A percentile compares a stretch with the other conserved stretches of the same genome.
These are phyloP conservation scores for Chrysosporium queenslandicum DNA, from an alignment of 2,329 filamentous ascomycete species.

Conservation along the genomic window DNA sequence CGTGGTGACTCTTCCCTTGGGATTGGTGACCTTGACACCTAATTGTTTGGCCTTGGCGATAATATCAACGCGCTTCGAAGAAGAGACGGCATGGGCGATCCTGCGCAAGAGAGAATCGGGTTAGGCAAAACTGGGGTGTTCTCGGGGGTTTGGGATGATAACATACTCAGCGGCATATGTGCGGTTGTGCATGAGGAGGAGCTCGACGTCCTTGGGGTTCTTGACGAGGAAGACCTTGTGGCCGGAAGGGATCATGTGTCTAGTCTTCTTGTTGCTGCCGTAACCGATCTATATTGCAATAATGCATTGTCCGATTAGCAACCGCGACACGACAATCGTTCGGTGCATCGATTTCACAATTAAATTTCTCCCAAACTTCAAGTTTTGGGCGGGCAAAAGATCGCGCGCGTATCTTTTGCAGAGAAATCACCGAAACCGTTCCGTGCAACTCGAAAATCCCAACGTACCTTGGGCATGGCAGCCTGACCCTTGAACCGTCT, in stretches of 20 bases:
- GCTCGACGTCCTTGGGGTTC: conserved; percentile 91
- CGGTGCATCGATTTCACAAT: neutral
- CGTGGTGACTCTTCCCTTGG: conserved; percentile 97
- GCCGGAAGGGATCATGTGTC: conserved; percentile 96
- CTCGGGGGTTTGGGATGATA: neutral
- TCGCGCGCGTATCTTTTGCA: neutral
- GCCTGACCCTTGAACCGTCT: conserved; percentile 94
- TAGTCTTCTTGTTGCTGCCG: conserved; percentile 98
- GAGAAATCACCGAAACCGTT: neutral
- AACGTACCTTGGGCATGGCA: conserved; percentile 93
- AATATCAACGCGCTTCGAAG: conserved; percentile 97
- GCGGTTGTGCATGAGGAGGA: conserved; percentile 99
- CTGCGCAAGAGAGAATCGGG: conserved; percentile 38
- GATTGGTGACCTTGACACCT: conserved; percentile 98
- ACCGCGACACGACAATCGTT: neutral
- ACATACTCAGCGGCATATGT: conserved; percentile 97
- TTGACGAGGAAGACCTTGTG: conserved; percentile 99
- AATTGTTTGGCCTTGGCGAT: conserved; percentile 94
- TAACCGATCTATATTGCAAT: conserved; percentile 69
- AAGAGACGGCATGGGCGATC: conserved; percentile 96
- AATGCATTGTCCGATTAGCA: conserved; percentile 1
- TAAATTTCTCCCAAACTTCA: conserved; percentile 6
- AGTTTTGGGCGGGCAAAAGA: neutral
- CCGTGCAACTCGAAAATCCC: neutral
- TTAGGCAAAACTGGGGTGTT: conserved; percentile 29